A percentile compares a stretch with the other conserved stretches of the same genome.
Conservation (phyloP, 225 moss, liverwort and hornwort species). For the Takakia lepidozioides region DNA sequence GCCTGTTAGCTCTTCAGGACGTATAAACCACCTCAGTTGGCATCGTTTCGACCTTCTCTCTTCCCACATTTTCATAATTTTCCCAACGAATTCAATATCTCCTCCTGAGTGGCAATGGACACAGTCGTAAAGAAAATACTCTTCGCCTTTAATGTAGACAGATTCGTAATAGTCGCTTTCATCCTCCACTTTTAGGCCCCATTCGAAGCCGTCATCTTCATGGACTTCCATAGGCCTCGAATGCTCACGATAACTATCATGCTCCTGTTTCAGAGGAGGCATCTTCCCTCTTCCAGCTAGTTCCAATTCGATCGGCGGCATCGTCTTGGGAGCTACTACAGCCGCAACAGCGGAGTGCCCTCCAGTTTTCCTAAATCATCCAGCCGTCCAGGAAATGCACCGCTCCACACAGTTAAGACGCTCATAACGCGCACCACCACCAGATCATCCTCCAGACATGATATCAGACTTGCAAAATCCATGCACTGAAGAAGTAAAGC, state of each 20-base stretch:
- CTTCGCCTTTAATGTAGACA: constrained; percentile 16
- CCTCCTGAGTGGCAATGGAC: constrained; percentile 24
- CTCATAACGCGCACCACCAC: too few relatives aligned
- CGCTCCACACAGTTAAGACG: too few relatives aligned
- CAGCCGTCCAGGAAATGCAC: too few relatives aligned
- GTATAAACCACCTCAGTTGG: constrained; percentile 37
- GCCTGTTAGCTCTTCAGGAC: constrained; percentile 7
- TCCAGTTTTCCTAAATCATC: background rate
- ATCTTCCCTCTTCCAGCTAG: background rate
- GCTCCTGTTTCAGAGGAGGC: background rate
- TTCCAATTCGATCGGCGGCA: background rate
- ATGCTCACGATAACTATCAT: too few relatives aligned
- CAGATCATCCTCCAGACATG: too few relatives aligned
- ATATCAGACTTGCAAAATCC: too few relatives aligned
- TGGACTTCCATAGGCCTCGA: too few relatives aligned
- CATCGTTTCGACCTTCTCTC: constrained; percentile 16
- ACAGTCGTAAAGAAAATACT: constrained; percentile 29
- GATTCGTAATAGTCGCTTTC: constrained; percentile 19
- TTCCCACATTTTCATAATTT: constrained; percentile 27
- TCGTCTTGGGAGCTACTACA: background rate
- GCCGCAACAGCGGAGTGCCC: background rate
- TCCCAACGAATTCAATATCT: constrained; percentile 22
- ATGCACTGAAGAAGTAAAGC: too few relatives aligned
- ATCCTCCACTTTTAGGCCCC: constrained; percentile 20
- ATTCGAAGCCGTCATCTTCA: constrained; percentile 2